Evolutionary conservation across 2,329 filamentous ascomycete genomes (phyloP).

Genomic region (Colletotrichum cereale): DNA sequence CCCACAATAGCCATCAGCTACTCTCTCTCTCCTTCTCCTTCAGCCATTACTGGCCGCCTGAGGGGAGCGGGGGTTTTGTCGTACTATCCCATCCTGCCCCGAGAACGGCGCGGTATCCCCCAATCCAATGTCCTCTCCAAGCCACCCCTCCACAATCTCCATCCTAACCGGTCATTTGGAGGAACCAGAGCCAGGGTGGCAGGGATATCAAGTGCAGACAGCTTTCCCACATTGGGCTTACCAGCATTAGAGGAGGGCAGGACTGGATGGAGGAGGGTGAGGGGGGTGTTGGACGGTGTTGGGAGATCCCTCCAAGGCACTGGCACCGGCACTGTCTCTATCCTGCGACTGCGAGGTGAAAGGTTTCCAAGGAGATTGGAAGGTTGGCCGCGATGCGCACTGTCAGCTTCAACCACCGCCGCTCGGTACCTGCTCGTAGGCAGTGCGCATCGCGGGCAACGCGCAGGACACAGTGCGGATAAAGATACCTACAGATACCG

Average conservation of each 20-base stretch:
- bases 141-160: slow-evolving; percentile 36
- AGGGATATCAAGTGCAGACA: slow-evolving; percentile 19
- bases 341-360: slow-evolving; percentile 6
- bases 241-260: slow-evolving; percentile 15
- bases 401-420: neutral
- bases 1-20: neutral
- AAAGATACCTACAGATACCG: slow-evolving; percentile 27
- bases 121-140: slow-evolving; percentile 21
- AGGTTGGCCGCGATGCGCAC: too few relatives aligned
- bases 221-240: neutral
- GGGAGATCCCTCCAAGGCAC: slow-evolving; percentile 10
- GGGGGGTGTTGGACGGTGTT: slow-evolving; percentile 8
- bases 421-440: slow-evolving; percentile 18
- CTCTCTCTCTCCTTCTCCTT: neutral
- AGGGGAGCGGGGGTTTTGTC: slow-evolving; percentile 25
- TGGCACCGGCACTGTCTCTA: slow-evolving; percentile 15
- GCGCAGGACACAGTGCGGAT: slow-evolving; percentile 28
- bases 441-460: slow-evolving; percentile 19
- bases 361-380: slow-evolving; percentile 31
- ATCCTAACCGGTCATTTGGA: slow-evolving; percentile 32
- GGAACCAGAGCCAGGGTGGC: slow-evolving; percentile 21
- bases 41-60: slow-evolving; percentile 20
- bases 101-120: slow-evolving; percentile 31
- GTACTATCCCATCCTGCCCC: slow-evolving; percentile 22
- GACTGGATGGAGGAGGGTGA: neutral